These are phyloP conservation scores for Mycena sp. DNA, from an alignment of 1,284 basidiomycete species.

Conservation along the genomic window DNA sequence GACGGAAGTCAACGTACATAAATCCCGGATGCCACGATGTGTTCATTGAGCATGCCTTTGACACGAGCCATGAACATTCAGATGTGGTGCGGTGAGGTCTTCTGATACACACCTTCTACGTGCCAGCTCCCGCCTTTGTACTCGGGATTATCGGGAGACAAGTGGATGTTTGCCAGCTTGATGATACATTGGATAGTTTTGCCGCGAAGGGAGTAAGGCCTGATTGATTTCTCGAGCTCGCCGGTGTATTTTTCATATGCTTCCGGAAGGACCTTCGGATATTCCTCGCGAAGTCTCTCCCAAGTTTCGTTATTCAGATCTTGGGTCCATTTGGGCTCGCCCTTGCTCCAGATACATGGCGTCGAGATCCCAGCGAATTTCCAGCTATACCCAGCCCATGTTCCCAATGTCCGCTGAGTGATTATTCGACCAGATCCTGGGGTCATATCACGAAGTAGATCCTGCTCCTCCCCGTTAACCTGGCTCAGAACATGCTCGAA, in stretches of 20 bases:
- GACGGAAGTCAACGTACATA: conserved; percentile 11
- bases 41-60: conserved; percentile 28
- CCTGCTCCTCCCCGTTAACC: conserved; percentile 24
- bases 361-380: neutral
- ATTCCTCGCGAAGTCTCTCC: neutral
- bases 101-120: conserved; percentile 35
- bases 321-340: neutral
- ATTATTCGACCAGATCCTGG: conserved; percentile 17
- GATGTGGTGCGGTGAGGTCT: neutral
- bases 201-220: conserved; percentile 19
- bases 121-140: conserved; percentile 44
- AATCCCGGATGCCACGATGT: conserved; percentile 34
- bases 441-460: conserved; percentile 11
- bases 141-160: conserved; percentile 38
- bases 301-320: neutral
- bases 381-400: neutral
- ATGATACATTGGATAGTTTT: conserved; percentile 41
- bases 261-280: conserved; percentile 11
- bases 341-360: conserved; percentile 20
- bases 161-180: conserved; percentile 42
- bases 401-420: neutral
- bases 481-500: conserved; percentile 42
- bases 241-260: conserved; percentile 14
- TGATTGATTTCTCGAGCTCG: conserved; percentile 13
- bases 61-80: neutral